A percentile compares a stretch with the other conserved stretches of the same genome.
Evolutionary conservation across 2,329 filamentous ascomycete genomes (phyloP).

Genomic region (Fusarium nygamai): DNA sequence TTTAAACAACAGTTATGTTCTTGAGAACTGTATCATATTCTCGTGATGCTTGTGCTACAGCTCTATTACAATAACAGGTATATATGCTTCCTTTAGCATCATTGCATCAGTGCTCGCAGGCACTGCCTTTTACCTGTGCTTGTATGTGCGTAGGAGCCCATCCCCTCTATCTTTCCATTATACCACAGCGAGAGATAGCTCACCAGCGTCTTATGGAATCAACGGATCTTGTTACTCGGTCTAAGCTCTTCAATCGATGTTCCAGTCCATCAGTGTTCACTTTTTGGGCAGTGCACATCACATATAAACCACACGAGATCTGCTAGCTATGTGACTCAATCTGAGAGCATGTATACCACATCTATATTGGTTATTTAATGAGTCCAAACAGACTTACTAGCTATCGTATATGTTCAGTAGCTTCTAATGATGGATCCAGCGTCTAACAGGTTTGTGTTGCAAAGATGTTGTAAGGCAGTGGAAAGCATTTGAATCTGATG

Average conservation of each 20-base stretch:
- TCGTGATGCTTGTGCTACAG: neutral
- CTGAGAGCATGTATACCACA: neutral
- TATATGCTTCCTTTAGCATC: neutral
- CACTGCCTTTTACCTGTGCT: neutral
- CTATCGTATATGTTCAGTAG: neutral
- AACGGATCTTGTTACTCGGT: neutral
- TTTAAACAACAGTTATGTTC: neutral
- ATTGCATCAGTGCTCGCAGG: neutral
- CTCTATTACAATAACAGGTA: too few relatives aligned
- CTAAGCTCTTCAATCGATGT: neutral
- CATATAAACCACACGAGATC: neutral
- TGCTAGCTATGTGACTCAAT: neutral
- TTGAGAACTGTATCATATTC: neutral
- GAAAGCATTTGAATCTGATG: neutral
- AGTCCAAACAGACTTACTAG: neutral
- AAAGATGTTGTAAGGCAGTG: neutral
- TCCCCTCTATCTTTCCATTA: neutral
- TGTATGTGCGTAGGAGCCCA: neutral
- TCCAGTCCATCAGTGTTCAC: neutral
- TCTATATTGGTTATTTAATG: neutral
- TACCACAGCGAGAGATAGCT: neutral
- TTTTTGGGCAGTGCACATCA: neutral
- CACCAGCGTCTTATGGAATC: neutral
- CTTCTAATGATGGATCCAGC: neutral
- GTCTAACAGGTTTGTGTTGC: neutral